Evolutionary conservation across 495 filamentous ascomycete species (phyloP).

Genomic region (Astrocystis sublimbata): DNA sequence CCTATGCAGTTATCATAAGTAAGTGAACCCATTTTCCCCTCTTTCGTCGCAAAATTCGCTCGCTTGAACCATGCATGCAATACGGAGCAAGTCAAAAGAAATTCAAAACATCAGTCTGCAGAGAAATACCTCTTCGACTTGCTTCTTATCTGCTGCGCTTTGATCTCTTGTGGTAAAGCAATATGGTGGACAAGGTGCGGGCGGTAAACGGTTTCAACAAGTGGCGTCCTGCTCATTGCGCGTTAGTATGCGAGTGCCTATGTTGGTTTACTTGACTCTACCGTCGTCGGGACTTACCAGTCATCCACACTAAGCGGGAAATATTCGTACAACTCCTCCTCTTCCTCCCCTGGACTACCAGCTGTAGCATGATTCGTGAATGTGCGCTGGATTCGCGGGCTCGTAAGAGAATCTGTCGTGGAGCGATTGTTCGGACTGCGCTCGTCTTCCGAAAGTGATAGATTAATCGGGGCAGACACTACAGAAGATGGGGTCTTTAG

Average conservation of each 20-base stretch:
- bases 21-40: neutral
- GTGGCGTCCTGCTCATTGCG: slow-evolving; percentile 64
- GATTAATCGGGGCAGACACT: slow-evolving; percentile 59
- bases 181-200: slow-evolving; percentile 92
- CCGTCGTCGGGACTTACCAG: slow-evolving; percentile 52
- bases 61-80: neutral
- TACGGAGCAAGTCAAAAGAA: too few relatives aligned
- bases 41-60: neutral
- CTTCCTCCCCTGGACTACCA: slow-evolving; percentile 66
- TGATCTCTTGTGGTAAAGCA: slow-evolving; percentile 71
- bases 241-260: slow-evolving; percentile 3
- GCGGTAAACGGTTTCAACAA: slow-evolving; percentile 89
- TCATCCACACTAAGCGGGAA: slow-evolving; percentile 87
- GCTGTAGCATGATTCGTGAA: slow-evolving; percentile 28
- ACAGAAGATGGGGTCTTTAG: slow-evolving; percentile 29
- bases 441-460: slow-evolving; percentile 78
- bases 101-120: slow-evolving; percentile 58
- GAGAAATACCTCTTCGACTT: slow-evolving; percentile 82
- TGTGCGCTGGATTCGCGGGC: slow-evolving; percentile 41
- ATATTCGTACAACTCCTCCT: slow-evolving; percentile 86
- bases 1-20: slow-evolving; percentile 2
- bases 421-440: slow-evolving; percentile 48
- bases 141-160: slow-evolving; percentile 66
- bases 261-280: neutral
- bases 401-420: slow-evolving; percentile 40